These are phyloP conservation scores for Rhizopogon vulgaris DNA, from an alignment of 768 basidiomycete genomes.

Conservation along the genomic window DNA sequence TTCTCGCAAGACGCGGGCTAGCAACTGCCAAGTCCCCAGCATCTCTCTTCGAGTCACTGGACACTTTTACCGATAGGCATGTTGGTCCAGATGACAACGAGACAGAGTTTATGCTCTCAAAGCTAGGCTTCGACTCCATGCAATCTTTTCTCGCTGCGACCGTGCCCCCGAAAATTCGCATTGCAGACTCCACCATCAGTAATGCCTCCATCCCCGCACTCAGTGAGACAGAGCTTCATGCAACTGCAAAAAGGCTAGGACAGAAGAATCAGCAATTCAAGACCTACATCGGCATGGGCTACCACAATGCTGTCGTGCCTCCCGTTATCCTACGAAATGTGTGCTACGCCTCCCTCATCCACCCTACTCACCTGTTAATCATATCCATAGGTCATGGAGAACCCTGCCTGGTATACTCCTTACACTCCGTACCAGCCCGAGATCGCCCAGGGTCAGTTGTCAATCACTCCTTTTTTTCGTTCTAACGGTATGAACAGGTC, in stretches of 20 bases:
- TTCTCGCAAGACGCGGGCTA: slow-evolving; percentile 33
- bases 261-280: slow-evolving; percentile 73
- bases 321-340: slow-evolving; percentile 92
- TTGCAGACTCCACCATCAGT: slow-evolving; percentile 53
- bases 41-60: slow-evolving; percentile 77
- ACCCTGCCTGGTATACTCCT: slow-evolving; percentile 96
- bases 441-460: slow-evolving; percentile 82
- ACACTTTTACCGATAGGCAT: slow-evolving; percentile 87
- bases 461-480: not conserved
- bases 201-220: slow-evolving; percentile 66
- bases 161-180: slow-evolving; percentile 76
- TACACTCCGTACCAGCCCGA: slow-evolving; percentile 97
- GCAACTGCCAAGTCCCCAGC: slow-evolving; percentile 56
- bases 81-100: slow-evolving; percentile 88
- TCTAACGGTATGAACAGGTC: slow-evolving; percentile 46
- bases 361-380: slow-evolving; percentile 3
- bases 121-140: slow-evolving; percentile 81
- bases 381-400: slow-evolving; percentile 71
- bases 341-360: slow-evolving; percentile 15
- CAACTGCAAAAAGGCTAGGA: slow-evolving; percentile 72
- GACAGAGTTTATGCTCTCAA: slow-evolving; percentile 72
- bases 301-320: slow-evolving; percentile 92
- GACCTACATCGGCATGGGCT: slow-evolving; percentile 98
- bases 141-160: slow-evolving; percentile 82
- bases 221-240: slow-evolving; percentile 81